Conservation (phyloP, 2,329 filamentous ascomycete species). For the Penicillium sp. region DNA sequence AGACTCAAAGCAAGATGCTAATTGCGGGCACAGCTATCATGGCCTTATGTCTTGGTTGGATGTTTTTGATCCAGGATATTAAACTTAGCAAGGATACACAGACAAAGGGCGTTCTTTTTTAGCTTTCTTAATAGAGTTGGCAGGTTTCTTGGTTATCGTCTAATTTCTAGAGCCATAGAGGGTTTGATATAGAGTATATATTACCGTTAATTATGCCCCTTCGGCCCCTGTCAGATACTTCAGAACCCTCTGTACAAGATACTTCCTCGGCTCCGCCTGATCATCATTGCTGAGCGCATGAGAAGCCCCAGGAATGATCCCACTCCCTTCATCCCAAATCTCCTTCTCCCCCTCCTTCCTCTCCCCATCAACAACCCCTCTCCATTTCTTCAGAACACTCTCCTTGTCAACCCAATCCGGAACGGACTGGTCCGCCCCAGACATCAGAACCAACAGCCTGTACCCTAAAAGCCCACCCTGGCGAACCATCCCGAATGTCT, state of each 20-base stretch:
- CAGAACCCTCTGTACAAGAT: constrained; percentile 34
- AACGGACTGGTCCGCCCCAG: constrained; percentile 52
- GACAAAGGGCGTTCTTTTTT: constrained; percentile 59
- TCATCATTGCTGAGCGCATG: constrained; percentile 44
- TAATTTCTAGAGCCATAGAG: neutral
- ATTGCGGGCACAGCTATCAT: constrained; percentile 55
- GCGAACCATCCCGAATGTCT: constrained; percentile 65
- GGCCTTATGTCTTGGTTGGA: constrained; percentile 48
- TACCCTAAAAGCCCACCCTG: constrained; percentile 42
- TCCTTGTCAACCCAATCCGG: constrained; percentile 55
- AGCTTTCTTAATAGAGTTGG: constrained; percentile 18
- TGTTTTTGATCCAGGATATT: constrained; percentile 56
- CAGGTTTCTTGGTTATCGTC: neutral
- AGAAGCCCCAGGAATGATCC: constrained; percentile 49
- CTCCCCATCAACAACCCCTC: constrained; percentile 33
- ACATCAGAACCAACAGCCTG: constrained; percentile 54
- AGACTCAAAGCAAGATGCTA: constrained; percentile 58
- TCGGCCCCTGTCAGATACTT: constrained; percentile 26
- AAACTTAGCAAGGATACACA: constrained; percentile 56
- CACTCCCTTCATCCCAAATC: constrained; percentile 56
- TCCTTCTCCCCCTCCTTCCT: constrained; percentile 36
- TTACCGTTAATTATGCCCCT: neutral
- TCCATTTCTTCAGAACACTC: constrained; percentile 48
- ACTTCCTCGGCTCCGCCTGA: constrained; percentile 34
- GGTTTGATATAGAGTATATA: neutral